Conservation (phyloP, 371 early-diverging fungal species). For the Rhizomucor pusillus region DNA sequence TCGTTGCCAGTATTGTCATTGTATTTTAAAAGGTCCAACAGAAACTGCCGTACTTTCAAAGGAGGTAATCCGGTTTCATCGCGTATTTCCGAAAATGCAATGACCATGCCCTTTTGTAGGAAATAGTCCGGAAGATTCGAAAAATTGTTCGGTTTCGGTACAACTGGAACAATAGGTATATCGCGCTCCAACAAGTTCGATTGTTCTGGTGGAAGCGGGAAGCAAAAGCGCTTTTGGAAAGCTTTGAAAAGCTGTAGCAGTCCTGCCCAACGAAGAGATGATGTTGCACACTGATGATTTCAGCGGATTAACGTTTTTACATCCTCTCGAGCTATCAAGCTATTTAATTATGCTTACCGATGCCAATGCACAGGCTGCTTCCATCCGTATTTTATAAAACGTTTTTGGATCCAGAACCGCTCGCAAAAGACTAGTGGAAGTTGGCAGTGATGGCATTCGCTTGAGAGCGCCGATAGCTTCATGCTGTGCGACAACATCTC, state of each 20-base stretch:
- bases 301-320: neutral
- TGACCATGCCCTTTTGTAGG: constrained; percentile 79
- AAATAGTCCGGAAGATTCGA: constrained; percentile 82
- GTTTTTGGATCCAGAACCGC: constrained; percentile 81
- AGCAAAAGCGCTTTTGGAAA: constrained; percentile 76
- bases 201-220: constrained; percentile 22
- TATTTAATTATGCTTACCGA: constrained; percentile 29
- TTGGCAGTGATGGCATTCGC: constrained; percentile 63
- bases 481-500: constrained; percentile 94
- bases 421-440: constrained; percentile 73
- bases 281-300: constrained; percentile 46
- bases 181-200: constrained; percentile 29
- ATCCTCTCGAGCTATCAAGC: too few relatives aligned
- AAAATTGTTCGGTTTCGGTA: constrained; percentile 89
- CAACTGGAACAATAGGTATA: constrained; percentile 46
- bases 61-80: constrained; percentile 68
- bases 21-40: constrained; percentile 76
- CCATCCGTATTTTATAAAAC: constrained; percentile 92
- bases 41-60: constrained; percentile 59
- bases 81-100: constrained; percentile 71
- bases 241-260: constrained; percentile 73
- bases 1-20: constrained; percentile 92
- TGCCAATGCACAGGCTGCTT: constrained; percentile 87
- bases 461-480: constrained; percentile 80
- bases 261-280: constrained; percentile 65